Base-by-base conservation (phyloP, 805 yeast genomes). In the Saccharomyces kudriavzevii region DNA sequence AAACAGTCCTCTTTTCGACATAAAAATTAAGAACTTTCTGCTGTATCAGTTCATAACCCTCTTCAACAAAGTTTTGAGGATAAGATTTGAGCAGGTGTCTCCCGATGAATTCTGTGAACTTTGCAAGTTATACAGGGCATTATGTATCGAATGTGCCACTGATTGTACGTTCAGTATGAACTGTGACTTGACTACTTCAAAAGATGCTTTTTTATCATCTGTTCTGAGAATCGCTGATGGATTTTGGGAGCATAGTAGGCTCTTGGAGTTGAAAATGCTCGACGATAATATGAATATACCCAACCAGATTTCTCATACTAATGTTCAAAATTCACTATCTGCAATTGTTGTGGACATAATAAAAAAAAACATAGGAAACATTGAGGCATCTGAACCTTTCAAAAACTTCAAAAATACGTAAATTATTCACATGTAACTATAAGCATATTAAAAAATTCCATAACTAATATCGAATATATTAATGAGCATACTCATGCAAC, bases 211-310 rank as follows among this genome's bases (percentile, higher is more conserved):
- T 26, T 59, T 56, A 43, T 28, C 52, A 4, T 40, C 28, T 11
- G 52, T 56, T 24, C 53, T 65, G 11, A 48, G 49, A 22, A 56
- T 61, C 9, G 51, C 67, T 2, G 53, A 58, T 24, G 68, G 68
- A 3, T 65, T 65, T 52, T 53, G 52, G 40, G 67, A 62, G 27
- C 17, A 25, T 17, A 22, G 24, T 13, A 30, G 20, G 24, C 24
- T 35, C 2, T 35, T 4, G 22, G 13, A 35, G 43, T 17, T 35
- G 17, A 20, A 9, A 3, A 35, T 17, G 43, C 43, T 35, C 17
- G 24, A 35, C 17, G 10, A 17, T 6, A 17, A 10, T 17, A 35
- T 35, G 43, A 35, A 35, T 10, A 20, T 35, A 35, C 43, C 43
- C 3, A 17, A 8, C 17, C 43, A 35, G 22, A 35, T 35, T 20